Evolutionary conservation across 129 eudicot genomes (phyloP).

Genomic region (Flaveria brownii): DNA sequence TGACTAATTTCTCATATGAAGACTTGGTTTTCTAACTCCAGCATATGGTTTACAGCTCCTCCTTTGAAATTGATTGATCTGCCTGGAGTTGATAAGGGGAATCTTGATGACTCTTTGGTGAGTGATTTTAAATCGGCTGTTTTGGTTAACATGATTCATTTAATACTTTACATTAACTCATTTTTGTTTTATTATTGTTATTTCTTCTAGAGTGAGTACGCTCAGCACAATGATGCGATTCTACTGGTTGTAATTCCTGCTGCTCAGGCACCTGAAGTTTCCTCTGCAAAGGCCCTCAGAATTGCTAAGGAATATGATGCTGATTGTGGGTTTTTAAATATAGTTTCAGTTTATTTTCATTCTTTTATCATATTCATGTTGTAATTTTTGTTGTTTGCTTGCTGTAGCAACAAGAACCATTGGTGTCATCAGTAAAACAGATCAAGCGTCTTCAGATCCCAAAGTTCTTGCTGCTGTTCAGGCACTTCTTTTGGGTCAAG

Average conservation of each 20-base stretch:
- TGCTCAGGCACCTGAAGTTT: slow-evolving; percentile 85
- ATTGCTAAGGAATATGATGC: slow-evolving; percentile 90
- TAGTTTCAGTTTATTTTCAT: not conserved
- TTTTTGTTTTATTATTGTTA: not conserved
- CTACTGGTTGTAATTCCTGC: slow-evolving; percentile 89
- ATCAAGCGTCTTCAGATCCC: slow-evolving; percentile 95
- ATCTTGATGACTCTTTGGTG: slow-evolving; percentile 88
- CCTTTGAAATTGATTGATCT: slow-evolving; percentile 88
- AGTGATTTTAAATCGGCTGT: slow-evolving; percentile 29
- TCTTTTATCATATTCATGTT: slow-evolving; percentile 2
- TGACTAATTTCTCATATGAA: not conserved
- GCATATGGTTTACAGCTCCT: slow-evolving; percentile 59
- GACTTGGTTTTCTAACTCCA: slow-evolving; percentile 11
- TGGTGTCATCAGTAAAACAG: slow-evolving; percentile 96
- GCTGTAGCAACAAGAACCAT: slow-evolving; percentile 84
- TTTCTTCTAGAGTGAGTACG: slow-evolving; percentile 68
- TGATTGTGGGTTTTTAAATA: slow-evolving; percentile 55
- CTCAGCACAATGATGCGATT: slow-evolving; percentile 89
- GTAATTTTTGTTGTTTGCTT: slow-evolving; percentile 17
- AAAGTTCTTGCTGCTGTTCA: slow-evolving; percentile 97
- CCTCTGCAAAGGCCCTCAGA: slow-evolving; percentile 89
- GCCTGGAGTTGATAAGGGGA: slow-evolving; percentile 94
- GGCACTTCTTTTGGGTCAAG: slow-evolving; percentile 95
- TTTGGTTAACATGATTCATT: not conserved
- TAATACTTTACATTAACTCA: not conserved